These are phyloP conservation scores for Thermomyces lanuginosus DNA, from an alignment of 2,329 filamentous ascomycete species.

Conservation along the genomic window DNA sequence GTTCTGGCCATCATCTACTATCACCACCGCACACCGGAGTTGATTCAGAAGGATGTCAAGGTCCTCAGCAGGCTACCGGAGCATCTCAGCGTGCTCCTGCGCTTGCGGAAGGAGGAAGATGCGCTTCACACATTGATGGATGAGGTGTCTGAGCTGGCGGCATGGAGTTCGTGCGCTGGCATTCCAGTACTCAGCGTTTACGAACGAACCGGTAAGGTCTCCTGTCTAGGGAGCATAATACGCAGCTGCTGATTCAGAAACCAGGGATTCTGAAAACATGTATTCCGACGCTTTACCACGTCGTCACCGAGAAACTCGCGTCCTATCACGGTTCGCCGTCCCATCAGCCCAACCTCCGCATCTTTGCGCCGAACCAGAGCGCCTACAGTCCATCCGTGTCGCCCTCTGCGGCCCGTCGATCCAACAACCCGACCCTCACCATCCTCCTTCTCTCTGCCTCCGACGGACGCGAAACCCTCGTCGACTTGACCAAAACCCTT, in stretches of 20 bases:
- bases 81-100: conserved; percentile 78
- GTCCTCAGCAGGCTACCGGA: conserved; percentile 57
- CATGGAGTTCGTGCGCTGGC: conserved; percentile 81
- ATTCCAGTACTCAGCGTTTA: conserved; percentile 82
- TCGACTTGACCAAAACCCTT: conserved; percentile 86
- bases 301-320: conserved; percentile 61
- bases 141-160: conserved; percentile 78
- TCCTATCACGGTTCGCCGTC: conserved; percentile 63
- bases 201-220: conserved; percentile 57
- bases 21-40: conserved; percentile 85
- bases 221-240: too few relatives aligned
- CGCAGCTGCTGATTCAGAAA: neutral
- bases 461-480: conserved; percentile 82
- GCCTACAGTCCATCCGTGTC: conserved; percentile 18
- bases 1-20: conserved; percentile 74
- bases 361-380: conserved; percentile 55
- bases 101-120: conserved; percentile 50
- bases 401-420: conserved; percentile 9
- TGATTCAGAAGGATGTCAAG: conserved; percentile 76
- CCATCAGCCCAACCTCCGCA: conserved; percentile 52
- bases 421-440: conserved; percentile 28
- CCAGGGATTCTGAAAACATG: conserved; percentile 76
- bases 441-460: conserved; percentile 71
- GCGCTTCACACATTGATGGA: conserved; percentile 73
- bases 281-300: conserved; percentile 67